Conservation (phyloP, 306 rosid species). For the Trifolium fragiferum region DNA sequence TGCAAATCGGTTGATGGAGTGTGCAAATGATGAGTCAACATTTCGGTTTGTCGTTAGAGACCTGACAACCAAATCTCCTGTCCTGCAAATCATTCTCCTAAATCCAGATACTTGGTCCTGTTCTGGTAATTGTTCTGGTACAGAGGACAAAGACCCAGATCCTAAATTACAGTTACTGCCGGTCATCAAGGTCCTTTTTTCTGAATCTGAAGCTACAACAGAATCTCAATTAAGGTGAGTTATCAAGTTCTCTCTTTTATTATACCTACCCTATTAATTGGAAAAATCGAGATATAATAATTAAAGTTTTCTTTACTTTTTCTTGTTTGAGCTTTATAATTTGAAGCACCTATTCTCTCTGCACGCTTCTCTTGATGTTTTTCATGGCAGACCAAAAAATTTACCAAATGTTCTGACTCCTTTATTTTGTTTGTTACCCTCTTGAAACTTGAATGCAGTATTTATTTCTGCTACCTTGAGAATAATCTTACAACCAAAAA, state of each 20-base stretch:
- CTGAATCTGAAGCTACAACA: slow-evolving; percentile 52
- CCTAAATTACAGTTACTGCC: slow-evolving; percentile 65
- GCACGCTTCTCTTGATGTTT: neutral
- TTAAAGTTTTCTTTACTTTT: neutral
- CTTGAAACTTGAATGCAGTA: slow-evolving; percentile 7
- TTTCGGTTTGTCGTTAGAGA: slow-evolving; percentile 84
- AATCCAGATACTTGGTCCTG: slow-evolving; percentile 80
- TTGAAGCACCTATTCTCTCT: slow-evolving; percentile 2
- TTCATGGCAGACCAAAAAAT: neutral
- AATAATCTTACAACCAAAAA: slow-evolving; percentile 6
- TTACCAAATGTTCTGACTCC: slow-evolving; percentile 19
- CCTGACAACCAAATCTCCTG: slow-evolving; percentile 62
- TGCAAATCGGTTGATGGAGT: slow-evolving; percentile 70
- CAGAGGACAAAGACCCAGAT: slow-evolving; percentile 44
- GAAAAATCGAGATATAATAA: neutral
- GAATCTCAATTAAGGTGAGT: slow-evolving; percentile 75
- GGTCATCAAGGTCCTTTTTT: slow-evolving; percentile 72
- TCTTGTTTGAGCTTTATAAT: slow-evolving; percentile 24
- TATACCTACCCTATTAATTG: slow-evolving; percentile 1
- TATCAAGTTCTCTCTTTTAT: slow-evolving; percentile 18
- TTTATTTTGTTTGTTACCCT: neutral
- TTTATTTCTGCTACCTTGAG: slow-evolving; percentile 17
- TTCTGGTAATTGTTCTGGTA: slow-evolving; percentile 57
- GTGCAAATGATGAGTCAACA: slow-evolving; percentile 79
- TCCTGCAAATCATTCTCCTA: slow-evolving; percentile 70